Base-by-base conservation (phyloP, 2,329 filamentous ascomycete genomes). In the Rutstroemia sp. region DNA sequence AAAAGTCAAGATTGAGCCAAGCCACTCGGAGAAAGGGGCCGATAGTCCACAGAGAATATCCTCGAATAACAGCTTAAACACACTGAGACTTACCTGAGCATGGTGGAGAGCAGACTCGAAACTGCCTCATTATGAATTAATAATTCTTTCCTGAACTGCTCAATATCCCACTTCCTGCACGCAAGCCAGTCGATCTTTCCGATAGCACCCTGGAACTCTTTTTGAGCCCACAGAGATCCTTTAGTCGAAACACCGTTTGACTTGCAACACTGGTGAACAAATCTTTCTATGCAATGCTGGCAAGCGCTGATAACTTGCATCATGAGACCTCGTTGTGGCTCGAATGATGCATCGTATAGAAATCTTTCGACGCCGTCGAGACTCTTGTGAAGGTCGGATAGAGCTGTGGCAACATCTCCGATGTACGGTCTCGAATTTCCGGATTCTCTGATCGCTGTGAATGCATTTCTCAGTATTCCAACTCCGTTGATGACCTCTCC, bases 261-360 rank as follows among this genome's bases (percentile, higher is more conserved):
- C 16, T 21, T 55, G 53, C 46, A 55, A 7, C 53, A 25, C n/a
- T 51, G 46, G 10, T 55, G 53, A 16, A 55, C 53, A 55, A 55
- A 55, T 51, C 53, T 44, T 27, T 55, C 53, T 25, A 55, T 51
- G 19, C 53, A 55, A 14, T 55, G 17, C 19, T 51, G 53, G 17
- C 53, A 55, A 12, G 53, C 23, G 45, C 53, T 55, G 2, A 55
- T 55, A 14, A 55, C 25, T 42, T 55, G 53, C 53, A 51, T 55
- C 46, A 55, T 55, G 17, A 36, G 23, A n/a, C 53, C 53, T 36
- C 46, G 53, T 17, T 55, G 53, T 42, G 46, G 9, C 16, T 30
- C 38, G 10, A 44, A 55, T 38, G 46, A 50, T 14, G 46, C 14
- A 36, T 55, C 53, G 19, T 38, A 34, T 40, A 55, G 10, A 36